A percentile compares a stretch with the other conserved stretches of the same genome.
phyloP scores from a whole-genome alignment of 1,139 yeast genomes.

The Torulaspora globosa region DNA sequence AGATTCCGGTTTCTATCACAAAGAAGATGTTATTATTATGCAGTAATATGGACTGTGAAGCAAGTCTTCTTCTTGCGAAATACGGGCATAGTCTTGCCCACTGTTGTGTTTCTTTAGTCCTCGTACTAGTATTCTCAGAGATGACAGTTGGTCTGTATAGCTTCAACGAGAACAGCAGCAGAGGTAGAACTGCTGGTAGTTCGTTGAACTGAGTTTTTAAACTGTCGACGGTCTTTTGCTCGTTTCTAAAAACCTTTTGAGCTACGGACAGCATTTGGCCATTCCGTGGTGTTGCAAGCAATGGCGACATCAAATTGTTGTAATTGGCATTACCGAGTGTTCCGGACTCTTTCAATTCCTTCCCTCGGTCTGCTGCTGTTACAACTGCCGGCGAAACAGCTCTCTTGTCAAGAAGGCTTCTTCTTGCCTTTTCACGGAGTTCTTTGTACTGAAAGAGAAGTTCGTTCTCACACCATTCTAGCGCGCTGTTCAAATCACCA shows the following conservation, averaged over 20 bases:
- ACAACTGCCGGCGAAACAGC: constrained; percentile 9
- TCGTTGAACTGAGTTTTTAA: constrained; percentile 43
- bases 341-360: neutral
- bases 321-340: constrained; percentile 3
- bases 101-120: constrained; percentile 28
- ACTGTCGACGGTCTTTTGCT: constrained; percentile 37
- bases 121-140: constrained; percentile 21
- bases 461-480: constrained; percentile 96
- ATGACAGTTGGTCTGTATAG: constrained; percentile 39
- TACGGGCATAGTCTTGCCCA: constrained; percentile 33
- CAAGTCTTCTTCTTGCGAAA: constrained; percentile 20
- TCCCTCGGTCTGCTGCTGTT: constrained; percentile 11
- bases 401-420: constrained; percentile 18
- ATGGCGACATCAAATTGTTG: constrained; percentile 25
- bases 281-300: constrained; percentile 42
- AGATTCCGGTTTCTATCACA: constrained; percentile 74
- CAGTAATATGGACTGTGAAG: constrained; percentile 21
- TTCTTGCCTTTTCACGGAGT: constrained; percentile 30
- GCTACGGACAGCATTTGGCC: constrained; percentile 40
- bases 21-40: constrained; percentile 46
- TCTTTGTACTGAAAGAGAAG: constrained; percentile 66
- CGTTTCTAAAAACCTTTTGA: constrained; percentile 34
- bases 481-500: constrained; percentile 70
- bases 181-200: constrained; percentile 27
- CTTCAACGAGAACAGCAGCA: constrained; percentile 32